These are phyloP conservation scores for Ochetophila trinervis DNA, from an alignment of 306 rosid genomes.

Conservation along the genomic window DNA sequence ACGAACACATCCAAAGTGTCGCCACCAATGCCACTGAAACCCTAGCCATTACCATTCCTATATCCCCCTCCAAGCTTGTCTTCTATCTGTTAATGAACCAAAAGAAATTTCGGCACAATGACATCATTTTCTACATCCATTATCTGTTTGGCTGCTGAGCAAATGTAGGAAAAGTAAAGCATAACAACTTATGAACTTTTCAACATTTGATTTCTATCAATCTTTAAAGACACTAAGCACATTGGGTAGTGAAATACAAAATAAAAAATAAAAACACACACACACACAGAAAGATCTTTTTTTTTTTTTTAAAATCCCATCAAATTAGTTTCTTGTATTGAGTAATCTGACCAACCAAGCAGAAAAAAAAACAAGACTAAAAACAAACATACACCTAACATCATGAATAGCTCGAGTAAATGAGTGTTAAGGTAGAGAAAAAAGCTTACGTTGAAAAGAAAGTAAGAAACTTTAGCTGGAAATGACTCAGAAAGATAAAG, in stretches of 20 bases:
- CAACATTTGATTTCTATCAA: neutral
- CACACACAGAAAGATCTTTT: slow-evolving; percentile 1
- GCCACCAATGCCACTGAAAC: slow-evolving; percentile 29
- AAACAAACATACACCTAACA: neutral
- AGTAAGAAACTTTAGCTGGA: neutral
- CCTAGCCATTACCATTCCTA: slow-evolving; percentile 23
- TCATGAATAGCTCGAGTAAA: neutral
- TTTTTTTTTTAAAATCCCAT: neutral
- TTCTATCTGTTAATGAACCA: slow-evolving; percentile 15
- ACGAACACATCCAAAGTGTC: slow-evolving; percentile 52
- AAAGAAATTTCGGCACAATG: slow-evolving; percentile 1
- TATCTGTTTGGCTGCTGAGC: slow-evolving; percentile 32
- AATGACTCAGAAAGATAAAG: neutral
- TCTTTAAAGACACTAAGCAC: neutral
- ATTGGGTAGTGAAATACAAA: neutral
- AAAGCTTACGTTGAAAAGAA: neutral
- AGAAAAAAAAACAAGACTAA: neutral
- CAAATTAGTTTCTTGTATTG: neutral
- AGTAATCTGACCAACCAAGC: slow-evolving; percentile 12
- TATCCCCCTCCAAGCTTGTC: neutral
- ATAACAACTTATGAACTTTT: neutral
- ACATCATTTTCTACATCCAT: slow-evolving; percentile 22
- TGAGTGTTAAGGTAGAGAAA: neutral
- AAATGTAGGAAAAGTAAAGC: slow-evolving; percentile 29
- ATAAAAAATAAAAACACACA: no score